These are phyloP conservation scores for Calocybe cyanea DNA, from an alignment of 768 basidiomycete species.

Conservation along the genomic window DNA sequence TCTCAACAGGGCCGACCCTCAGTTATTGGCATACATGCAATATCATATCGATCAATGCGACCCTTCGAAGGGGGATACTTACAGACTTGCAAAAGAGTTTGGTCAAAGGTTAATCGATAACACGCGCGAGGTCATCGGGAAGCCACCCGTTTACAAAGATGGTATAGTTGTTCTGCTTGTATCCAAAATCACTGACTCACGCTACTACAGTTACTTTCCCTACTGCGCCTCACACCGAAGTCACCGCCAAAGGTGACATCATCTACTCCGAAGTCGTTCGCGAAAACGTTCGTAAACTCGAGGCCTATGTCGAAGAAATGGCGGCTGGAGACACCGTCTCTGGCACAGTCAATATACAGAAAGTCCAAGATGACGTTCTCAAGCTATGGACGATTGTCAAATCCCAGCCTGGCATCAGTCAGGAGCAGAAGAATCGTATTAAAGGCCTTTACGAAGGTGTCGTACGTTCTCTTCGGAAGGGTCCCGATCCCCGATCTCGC, in stretches of 20 bases:
- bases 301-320: slow-evolving; percentile 98
- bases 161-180: slow-evolving; percentile 47
- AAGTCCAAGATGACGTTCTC: slow-evolving; percentile 94
- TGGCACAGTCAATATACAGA: slow-evolving; percentile 86
- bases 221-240: slow-evolving; percentile 93
- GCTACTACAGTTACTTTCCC: slow-evolving; percentile 90
- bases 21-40: slow-evolving; percentile 91
- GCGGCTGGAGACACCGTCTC: slow-evolving; percentile 89
- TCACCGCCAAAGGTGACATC: slow-evolving; percentile 92
- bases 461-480: slow-evolving; percentile 84
- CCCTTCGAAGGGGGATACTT: slow-evolving; percentile 81
- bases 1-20: slow-evolving; percentile 95
- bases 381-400: slow-evolving; percentile 98
- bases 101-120: slow-evolving; percentile 96
- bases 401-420: slow-evolving; percentile 93
- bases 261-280: slow-evolving; percentile 93
- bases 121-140: slow-evolving; percentile 75
- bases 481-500: slow-evolving; percentile 57
- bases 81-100: slow-evolving; percentile 94
- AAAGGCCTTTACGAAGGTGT: slow-evolving; percentile 96
- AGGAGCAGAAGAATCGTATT: slow-evolving; percentile 94
- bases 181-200: slow-evolving; percentile 2
- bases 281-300: slow-evolving; percentile 94
- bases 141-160: slow-evolving; percentile 93
- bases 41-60: slow-evolving; percentile 87